Base-by-base conservation (phyloP, 768 basidiomycete genomes). In the Lentinula guzmanii region DNA sequence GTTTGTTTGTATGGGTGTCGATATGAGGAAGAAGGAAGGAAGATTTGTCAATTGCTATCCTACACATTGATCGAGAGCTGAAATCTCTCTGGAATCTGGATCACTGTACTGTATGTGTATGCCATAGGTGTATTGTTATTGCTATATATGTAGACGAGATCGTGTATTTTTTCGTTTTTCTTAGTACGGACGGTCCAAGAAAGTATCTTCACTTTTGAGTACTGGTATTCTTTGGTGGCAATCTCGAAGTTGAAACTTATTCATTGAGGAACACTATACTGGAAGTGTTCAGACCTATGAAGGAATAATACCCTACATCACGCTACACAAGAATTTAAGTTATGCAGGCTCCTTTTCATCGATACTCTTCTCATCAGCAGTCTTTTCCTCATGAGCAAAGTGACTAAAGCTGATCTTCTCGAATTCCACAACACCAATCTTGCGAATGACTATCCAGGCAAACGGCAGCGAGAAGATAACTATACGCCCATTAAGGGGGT, bases 391-490 rank as follows among this genome's bases (percentile, higher is more conserved):
- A 31, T 51, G 41, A 21, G 21, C 33, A 48, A 39, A 43, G 63
- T 64, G 5, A 63, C 63, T 63, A 52, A 66, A 68, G 13, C 60
- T 58, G 58, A 71, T 68, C 61, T 71, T 67, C 55, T 70, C 64
- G 59, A 72, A 72, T 33, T 62, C 64, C 6, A 65, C 63, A 1
- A 72, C 70, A 21, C 71, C 72, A 48, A 72, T 70, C 58, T 73
- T 73, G 28, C 72, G 69, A 9, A 73, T 65, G 5, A 70, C 69
- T 2, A 61, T 24, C 70, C 72, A 73, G 3, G 71, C 71, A 50
- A 73, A 73, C 8, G 71, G 72, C 34, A 73, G 54, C 4, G 72
- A 71, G 31, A 72, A 62, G 2, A 71, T 67, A 58, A 73, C 72
- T 73, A 48, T 33, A 51, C 21, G 16, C 9, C 21, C 15, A 13